These are phyloP conservation scores for Fragaria vesca DNA, from an alignment of 306 rosid species.

Conservation along the genomic window DNA sequence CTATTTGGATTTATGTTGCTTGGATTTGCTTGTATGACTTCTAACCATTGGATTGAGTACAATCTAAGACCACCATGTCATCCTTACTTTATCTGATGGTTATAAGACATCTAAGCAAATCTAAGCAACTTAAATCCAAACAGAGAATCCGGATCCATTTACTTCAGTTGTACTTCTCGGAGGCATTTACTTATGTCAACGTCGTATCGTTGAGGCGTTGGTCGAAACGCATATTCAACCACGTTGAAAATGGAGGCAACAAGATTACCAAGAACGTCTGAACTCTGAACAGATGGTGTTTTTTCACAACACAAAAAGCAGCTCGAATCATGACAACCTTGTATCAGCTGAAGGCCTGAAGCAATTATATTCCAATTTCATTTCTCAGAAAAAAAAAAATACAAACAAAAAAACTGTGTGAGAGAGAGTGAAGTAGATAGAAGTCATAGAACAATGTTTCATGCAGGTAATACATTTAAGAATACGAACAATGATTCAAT, in stretches of 20 bases:
- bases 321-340: background rate
- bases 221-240: background rate
- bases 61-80: too few relatives aligned
- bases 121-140: too few relatives aligned
- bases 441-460: background rate
- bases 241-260: background rate
- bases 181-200: background rate
- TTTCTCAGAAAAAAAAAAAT: background rate
- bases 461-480: background rate
- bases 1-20: too few relatives aligned
- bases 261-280: background rate
- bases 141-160: background rate
- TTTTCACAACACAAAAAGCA: background rate
- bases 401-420: background rate
- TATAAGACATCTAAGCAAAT: too few relatives aligned
- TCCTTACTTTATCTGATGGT: too few relatives aligned
- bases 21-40: too few relatives aligned
- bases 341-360: background rate
- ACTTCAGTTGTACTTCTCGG: background rate
- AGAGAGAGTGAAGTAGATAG: background rate
- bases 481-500: background rate
- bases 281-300: too few relatives aligned
- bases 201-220: background rate
- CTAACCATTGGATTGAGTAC: too few relatives aligned
- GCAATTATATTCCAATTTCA: background rate